phyloP scores from a whole-genome alignment of 106 monocot genomes.

The Allium cepa region DNA sequence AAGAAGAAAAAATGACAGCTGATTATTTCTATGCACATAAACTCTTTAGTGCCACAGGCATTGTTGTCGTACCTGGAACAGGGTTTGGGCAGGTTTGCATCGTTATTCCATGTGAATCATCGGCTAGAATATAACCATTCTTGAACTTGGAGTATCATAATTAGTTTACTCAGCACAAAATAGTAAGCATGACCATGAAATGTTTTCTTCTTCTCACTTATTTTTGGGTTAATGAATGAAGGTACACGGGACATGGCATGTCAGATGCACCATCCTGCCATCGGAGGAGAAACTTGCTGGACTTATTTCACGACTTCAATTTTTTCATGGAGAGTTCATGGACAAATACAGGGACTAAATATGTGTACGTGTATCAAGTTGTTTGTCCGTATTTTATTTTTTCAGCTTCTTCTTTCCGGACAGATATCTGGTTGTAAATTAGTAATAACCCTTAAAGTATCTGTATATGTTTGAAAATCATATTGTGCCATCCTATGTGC shows the following conservation, averaged over 20 bases:
- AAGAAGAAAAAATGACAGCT: conserved; percentile 24
- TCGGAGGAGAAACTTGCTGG: conserved; percentile 92
- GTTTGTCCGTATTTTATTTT: not conserved
- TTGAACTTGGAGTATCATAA: too few species aligned
- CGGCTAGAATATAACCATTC: too few species aligned
- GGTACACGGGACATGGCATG: conserved; percentile 93
- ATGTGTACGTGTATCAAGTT: not conserved
- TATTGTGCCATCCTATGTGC: too few species aligned
- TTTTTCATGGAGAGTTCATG: conserved; percentile 79
- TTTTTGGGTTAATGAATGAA: conserved; percentile 5
- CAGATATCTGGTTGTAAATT: too few species aligned
- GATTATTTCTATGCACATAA: conserved; percentile 44
- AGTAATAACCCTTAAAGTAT: too few species aligned
- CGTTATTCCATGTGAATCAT: not conserved
- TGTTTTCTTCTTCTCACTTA: too few species aligned
- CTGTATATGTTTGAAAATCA: too few species aligned
- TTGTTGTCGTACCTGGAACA: conserved; percentile 67
- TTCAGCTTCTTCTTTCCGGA: not conserved
- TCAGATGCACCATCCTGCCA: conserved; percentile 89
- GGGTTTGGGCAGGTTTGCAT: conserved; percentile 56
- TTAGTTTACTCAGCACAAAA: too few species aligned
- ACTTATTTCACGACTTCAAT: conserved; percentile 54
- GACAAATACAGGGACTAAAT: conserved; percentile 45
- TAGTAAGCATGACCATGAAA: too few species aligned
- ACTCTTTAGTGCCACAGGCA: conserved; percentile 53